A percentile compares a stretch with the other conserved stretches of the same genome.
Conservation (phyloP, 805 yeast species). For the Saccharomycopsis schoenii region DNA sequence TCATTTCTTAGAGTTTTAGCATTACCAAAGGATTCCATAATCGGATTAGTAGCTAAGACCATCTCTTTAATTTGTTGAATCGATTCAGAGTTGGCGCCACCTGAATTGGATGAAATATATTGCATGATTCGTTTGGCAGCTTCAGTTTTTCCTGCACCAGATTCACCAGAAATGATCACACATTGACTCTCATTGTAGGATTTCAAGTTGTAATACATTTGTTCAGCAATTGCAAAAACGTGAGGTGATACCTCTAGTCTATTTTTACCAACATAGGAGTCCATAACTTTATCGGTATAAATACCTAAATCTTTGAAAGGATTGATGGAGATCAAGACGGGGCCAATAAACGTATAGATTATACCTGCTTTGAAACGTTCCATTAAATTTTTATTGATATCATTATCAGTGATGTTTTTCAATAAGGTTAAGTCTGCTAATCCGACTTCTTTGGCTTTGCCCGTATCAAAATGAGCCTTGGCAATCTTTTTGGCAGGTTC, state of each 20-base stretch:
- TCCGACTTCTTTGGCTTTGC: conserved; percentile 95
- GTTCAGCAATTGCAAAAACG: conserved; percentile 94
- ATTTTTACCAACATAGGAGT: conserved; percentile 80
- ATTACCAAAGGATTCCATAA: conserved; percentile 86
- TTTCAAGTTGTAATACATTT: conserved; percentile 92
- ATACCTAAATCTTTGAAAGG: conserved; percentile 96
- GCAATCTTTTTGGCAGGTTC: conserved; percentile 56
- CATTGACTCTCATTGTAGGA: conserved; percentile 92
- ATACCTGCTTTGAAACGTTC: conserved; percentile 83
- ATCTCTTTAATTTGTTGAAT: conserved; percentile 88
- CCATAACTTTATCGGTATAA: conserved; percentile 70
- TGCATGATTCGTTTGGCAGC: conserved; percentile 98
- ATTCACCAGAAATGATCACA: conserved; percentile 94
- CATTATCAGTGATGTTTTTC: conserved; percentile 80
- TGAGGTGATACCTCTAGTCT: conserved; percentile 96
- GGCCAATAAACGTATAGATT: conserved; percentile 89
- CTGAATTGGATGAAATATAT: conserved; percentile 84
- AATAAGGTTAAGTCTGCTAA: conserved; percentile 88
- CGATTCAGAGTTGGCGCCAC: conserved; percentile 47
- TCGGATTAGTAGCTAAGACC: conserved; percentile 95
- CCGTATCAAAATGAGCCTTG: conserved; percentile 83
- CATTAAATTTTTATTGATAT: conserved; percentile 84
- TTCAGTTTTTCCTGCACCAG: conserved; percentile 97
- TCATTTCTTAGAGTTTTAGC: conserved; percentile 86
- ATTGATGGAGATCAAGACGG: conserved; percentile 89